Conservation (phyloP, 2,329 filamentous ascomycete genomes). For the Stenocarpella maydis region DNA sequence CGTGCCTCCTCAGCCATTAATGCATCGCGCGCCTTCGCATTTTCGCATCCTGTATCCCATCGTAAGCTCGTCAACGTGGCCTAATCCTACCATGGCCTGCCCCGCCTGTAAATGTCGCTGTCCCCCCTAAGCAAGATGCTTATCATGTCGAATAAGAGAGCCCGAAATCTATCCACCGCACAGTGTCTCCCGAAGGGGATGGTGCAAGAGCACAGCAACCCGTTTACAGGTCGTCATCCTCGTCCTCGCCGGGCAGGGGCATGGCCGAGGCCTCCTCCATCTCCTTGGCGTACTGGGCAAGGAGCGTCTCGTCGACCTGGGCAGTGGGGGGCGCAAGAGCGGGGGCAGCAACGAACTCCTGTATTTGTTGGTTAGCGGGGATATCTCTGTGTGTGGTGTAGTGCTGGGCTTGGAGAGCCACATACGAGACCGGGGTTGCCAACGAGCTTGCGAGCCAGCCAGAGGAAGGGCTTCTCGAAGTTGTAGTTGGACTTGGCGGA, state of each 20-base stretch:
- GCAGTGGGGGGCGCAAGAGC: constrained; percentile 95
- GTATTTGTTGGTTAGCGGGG: constrained; percentile 41
- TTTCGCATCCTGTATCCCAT: constrained; percentile 34
- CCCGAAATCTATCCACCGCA: constrained; percentile 36
- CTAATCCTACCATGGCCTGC: constrained; percentile 28
- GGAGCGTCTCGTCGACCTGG: constrained; percentile 82
- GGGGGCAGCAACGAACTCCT: constrained; percentile 97
- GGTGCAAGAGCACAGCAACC: constrained; percentile 25
- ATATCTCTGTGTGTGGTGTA: not conserved
- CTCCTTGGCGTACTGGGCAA: constrained; percentile 86
- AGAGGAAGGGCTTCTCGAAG: constrained; percentile 99
- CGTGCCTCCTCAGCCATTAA: constrained; percentile 34
- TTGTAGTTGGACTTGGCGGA: constrained; percentile 99
- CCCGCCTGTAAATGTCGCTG: constrained; percentile 35
- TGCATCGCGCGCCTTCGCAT: constrained; percentile 33
- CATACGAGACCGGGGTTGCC: constrained; percentile 87
- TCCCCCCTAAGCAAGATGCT: constrained; percentile 37
- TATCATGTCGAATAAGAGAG: constrained; percentile 34
- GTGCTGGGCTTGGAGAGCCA: constrained; percentile 36
- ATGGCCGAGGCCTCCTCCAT: constrained; percentile 81
- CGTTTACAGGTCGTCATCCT: constrained; percentile 72
- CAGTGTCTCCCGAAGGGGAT: constrained; percentile 22
- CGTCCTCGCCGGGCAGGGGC: constrained; percentile 95
- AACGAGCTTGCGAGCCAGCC: constrained; percentile 97
- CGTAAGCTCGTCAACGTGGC: constrained; percentile 35